Evolutionary conservation across 1,284 basidiomycete genomes (phyloP).

Genomic region (Leccinum fuscescens): DNA sequence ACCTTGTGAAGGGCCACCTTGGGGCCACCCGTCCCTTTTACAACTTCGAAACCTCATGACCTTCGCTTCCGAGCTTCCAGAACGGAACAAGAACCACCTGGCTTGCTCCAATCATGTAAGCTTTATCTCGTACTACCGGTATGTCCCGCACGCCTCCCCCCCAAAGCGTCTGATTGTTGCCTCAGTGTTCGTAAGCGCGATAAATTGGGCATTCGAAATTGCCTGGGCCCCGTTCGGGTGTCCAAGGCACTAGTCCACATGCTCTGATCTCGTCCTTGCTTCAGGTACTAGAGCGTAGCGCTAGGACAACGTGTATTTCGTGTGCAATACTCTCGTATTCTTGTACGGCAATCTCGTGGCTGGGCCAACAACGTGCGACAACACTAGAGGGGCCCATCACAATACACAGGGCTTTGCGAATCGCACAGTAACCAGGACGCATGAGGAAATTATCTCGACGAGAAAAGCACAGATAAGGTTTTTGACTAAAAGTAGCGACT

Average conservation of each 20-base stretch:
- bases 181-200: conserved; percentile 9
- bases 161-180: conserved; percentile 1
- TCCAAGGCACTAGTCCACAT: neutral
- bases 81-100: conserved; percentile 25
- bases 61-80: conserved; percentile 27
- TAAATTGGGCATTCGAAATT: neutral
- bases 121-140: conserved; percentile 8
- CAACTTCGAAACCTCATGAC: conserved; percentile 16
- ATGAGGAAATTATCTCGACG: conserved; percentile 22
- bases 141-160: neutral
- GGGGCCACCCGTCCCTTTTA: conserved; percentile 17
- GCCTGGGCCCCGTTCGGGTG: neutral
- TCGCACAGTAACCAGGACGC: conserved; percentile 20
- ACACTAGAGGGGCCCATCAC: conserved; percentile 17
- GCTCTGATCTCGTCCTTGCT: conserved; percentile 2
- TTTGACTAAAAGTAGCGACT: conserved; percentile 28
- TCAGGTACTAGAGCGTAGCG: neutral
- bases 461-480: conserved; percentile 30
- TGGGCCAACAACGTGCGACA: conserved; percentile 6
- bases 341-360: conserved; percentile 7
- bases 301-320: conserved; percentile 22
- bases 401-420: conserved; percentile 17
- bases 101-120: conserved; percentile 21
- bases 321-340: conserved; percentile 9
- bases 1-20: conserved; percentile 7